Base-by-base conservation (phyloP, 257 asterid genomes). In the Solanum virginianum region DNA sequence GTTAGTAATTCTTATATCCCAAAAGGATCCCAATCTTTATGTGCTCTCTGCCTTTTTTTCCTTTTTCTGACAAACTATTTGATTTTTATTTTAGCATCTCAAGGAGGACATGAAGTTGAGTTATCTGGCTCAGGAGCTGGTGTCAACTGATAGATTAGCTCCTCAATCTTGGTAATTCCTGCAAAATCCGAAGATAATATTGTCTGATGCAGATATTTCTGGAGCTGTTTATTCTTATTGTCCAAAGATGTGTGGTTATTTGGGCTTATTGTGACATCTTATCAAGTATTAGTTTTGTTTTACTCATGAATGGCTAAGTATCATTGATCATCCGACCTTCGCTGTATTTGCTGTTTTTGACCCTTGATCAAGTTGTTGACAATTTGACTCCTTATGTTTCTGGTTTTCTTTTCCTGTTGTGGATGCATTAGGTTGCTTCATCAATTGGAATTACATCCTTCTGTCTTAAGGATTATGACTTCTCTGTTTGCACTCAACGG, bases 91-190 rank as follows among this genome's bases (percentile, higher is more conserved):
- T 80, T 89, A 96, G 98, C 99, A 94, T 92, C 90, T 97, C 91
- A 97, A 95, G 91, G 99, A 97, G 91, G 98, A 95, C 86, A 97
- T 95, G 99, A 95, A 94, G 91, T 88, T 97, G 94, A 97, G 99
- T 87, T 97, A 95, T 92, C 92, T 97, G 88, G 98, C 99, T 68
- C 98, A 93, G 91, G 98, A 94, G 93, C 95, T 97, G 90, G 87
- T 95, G 91, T 92, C 98, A 81, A 94, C 96, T 13, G 99, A 97
- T 88, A 98, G 98, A 81, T 91, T 97, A 88, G 97, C 98, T 89
- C 96, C 98, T 88, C 98, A 97, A 89, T 89, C 98, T 83, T 97
- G 99, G 99, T 94, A 95, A 85, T 59, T 72, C 77, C 70, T 43
- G 83, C 18, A 24, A 62, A 83, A 24, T 60, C 60, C 14, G 39